These are phyloP conservation scores for Phytophthora macrochlamydospora DNA, from an alignment of 352 stramenopile species.

Conservation along the genomic window DNA sequence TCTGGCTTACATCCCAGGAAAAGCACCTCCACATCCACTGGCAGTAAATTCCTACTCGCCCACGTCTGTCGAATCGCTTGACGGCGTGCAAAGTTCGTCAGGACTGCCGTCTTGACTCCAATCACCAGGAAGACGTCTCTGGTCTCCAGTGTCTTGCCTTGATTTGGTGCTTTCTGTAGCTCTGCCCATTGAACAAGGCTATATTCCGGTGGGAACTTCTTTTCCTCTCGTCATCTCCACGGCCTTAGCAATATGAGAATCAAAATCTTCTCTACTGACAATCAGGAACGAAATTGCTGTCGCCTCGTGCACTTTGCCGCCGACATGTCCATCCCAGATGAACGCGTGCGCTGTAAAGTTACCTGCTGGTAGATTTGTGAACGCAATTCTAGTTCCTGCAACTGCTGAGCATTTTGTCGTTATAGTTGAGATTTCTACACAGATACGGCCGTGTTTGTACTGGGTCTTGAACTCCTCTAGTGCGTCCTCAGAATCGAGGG, in stretches of 20 bases:
- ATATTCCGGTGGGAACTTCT: constrained; percentile 13
- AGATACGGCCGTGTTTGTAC: constrained; percentile 1
- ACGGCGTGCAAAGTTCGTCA: constrained; percentile 29
- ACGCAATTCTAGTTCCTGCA: constrained; percentile 25
- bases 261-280: constrained; percentile 6
- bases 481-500: not conserved
- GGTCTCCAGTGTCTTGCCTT: not conserved
- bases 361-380: constrained; percentile 6
- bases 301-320: not conserved
- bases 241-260: not conserved
- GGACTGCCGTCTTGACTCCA: constrained; percentile 41
- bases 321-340: not conserved
- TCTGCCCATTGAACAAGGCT: constrained; percentile 13
- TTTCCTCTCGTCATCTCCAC: not conserved
- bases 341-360: constrained; percentile 13
- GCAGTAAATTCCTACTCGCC: constrained; percentile 17
- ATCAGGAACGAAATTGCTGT: constrained; percentile 10
- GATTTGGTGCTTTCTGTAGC: not conserved
- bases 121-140: constrained; percentile 22
- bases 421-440: constrained; percentile 12
- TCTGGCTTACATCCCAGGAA: constrained; percentile 32
- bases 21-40: constrained; percentile 17
- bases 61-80: constrained; percentile 48
- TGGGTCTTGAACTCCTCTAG: not conserved
- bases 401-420: constrained; percentile 2